Conservation (phyloP, 2,329 filamentous ascomycete genomes). For the Botrytis deweyae region DNA sequence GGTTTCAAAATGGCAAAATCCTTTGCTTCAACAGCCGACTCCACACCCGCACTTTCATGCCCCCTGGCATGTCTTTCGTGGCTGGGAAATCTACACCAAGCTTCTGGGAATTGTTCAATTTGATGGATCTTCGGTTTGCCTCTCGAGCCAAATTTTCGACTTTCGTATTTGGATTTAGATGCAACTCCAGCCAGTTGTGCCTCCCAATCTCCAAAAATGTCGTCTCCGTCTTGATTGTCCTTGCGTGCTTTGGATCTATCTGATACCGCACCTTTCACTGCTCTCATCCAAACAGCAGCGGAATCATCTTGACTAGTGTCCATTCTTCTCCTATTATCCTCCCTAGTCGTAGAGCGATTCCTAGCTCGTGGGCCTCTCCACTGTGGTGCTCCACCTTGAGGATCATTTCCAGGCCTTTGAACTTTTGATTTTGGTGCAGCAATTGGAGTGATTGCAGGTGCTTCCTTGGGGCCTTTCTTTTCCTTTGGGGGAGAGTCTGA, state of each 20-base stretch:
- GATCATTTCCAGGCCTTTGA: neutral
- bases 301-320: constrained; percentile 21
- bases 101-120: constrained; percentile 29
- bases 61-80: constrained; percentile 33
- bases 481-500: neutral
- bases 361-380: constrained; percentile 20
- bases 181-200: constrained; percentile 3
- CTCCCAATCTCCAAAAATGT: constrained; percentile 20
- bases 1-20: constrained; percentile 24
- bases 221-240: constrained; percentile 6
- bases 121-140: constrained; percentile 28
- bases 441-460: neutral
- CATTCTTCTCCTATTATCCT: constrained; percentile 16
- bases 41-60: constrained; percentile 25
- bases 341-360: constrained; percentile 10
- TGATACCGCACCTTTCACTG: constrained; percentile 11
- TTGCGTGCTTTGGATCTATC: constrained; percentile 16
- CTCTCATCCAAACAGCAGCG: constrained; percentile 19
- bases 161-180: constrained; percentile 26
- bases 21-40: constrained; percentile 27
- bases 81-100: constrained; percentile 36
- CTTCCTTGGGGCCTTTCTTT: neutral
- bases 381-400: constrained; percentile 1
- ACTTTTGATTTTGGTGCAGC: neutral
- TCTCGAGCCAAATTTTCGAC: constrained; percentile 30